Evolutionary conservation across 345 rosid genomes (phyloP).

Genomic region (Reutealis trisperma): DNA sequence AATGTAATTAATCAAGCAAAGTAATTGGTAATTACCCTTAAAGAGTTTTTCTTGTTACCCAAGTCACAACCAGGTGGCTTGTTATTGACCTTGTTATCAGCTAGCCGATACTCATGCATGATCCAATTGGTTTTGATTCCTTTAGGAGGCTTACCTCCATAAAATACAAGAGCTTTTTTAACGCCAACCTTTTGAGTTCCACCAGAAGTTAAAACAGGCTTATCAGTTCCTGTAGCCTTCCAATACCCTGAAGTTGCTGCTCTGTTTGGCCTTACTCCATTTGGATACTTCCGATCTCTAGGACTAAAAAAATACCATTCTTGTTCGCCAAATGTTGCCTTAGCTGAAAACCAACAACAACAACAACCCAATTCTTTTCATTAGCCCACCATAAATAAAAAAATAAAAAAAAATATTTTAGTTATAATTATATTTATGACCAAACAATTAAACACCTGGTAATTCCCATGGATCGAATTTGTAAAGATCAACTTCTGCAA

Average conservation of each 20-base stretch:
- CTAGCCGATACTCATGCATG: constrained; percentile 37
- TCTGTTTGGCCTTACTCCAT: constrained; percentile 39
- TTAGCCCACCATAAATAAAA: too few species aligned
- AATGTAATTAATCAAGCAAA: constrained; percentile 6
- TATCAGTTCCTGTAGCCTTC: constrained; percentile 43
- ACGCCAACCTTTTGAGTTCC: constrained; percentile 37
- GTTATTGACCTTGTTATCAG: constrained; percentile 42
- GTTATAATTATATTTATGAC: too few species aligned
- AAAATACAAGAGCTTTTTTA: constrained; percentile 40
- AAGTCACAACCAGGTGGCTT: constrained; percentile 64
- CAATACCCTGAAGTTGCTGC: constrained; percentile 44
- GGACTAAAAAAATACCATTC: constrained; percentile 45
- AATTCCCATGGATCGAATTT: constrained; percentile 42
- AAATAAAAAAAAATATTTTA: too few species aligned
- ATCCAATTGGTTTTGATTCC: constrained; percentile 41
- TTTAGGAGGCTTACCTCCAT: constrained; percentile 41
- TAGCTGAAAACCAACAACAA: constrained; percentile 18
- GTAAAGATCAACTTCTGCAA: constrained; percentile 39
- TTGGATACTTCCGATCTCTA: constrained; percentile 38
- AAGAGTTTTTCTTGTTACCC: constrained; percentile 75
- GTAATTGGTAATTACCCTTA: constrained; percentile 53
- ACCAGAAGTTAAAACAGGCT: constrained; percentile 30
- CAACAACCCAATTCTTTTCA: too few species aligned
- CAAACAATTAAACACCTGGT: constrained; percentile 18
- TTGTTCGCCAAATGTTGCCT: constrained; percentile 39